Percentiles rank a stretch among this genome's conserved stretches.
Evolutionary conservation across 2,329 filamentous ascomycete genomes (phyloP).

Genomic region (Calonectria pauciramosa): DNA sequence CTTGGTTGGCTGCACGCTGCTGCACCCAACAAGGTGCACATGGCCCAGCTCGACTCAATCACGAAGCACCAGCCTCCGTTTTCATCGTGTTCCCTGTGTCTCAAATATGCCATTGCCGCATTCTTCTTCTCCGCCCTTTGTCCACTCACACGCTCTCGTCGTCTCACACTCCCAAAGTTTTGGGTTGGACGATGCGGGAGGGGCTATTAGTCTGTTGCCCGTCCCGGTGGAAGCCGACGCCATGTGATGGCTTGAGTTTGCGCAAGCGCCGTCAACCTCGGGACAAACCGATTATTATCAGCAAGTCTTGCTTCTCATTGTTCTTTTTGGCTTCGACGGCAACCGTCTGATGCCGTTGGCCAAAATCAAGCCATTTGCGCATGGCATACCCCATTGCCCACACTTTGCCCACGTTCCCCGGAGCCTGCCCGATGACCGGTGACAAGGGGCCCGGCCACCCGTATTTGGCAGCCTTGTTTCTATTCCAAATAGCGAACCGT

Average conservation of each 20-base stretch:
- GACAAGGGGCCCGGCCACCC: constrained; percentile 5
- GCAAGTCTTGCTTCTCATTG: background rate
- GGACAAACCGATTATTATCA: constrained; percentile 17
- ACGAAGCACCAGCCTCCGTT: constrained; percentile 7
- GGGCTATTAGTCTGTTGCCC: background rate
- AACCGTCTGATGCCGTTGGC: background rate
- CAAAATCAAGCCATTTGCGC: constrained; percentile 13
- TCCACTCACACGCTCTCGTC: constrained; percentile 9
- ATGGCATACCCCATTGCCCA: background rate
- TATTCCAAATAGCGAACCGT: constrained; percentile 28
- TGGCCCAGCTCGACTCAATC: constrained; percentile 17
- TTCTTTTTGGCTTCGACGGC: background rate
- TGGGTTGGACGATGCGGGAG: constrained; percentile 28
- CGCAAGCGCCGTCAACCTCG: constrained; percentile 30
- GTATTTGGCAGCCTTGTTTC: constrained; percentile 30
- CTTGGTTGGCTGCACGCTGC: constrained; percentile 15
- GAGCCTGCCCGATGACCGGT: constrained; percentile 7
- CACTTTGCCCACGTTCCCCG: background rate
- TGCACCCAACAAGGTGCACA: constrained; percentile 25
- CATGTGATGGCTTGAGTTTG: constrained; percentile 18
- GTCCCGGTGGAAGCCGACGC: constrained; percentile 22
- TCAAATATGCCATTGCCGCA: background rate
- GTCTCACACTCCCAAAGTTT: constrained; percentile 20
- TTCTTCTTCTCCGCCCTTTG: constrained; percentile 18
- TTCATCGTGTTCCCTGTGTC: constrained; percentile 10